phyloP scores from a whole-genome alignment of 306 rosid genomes.

The Acacia melanoxylon region DNA sequence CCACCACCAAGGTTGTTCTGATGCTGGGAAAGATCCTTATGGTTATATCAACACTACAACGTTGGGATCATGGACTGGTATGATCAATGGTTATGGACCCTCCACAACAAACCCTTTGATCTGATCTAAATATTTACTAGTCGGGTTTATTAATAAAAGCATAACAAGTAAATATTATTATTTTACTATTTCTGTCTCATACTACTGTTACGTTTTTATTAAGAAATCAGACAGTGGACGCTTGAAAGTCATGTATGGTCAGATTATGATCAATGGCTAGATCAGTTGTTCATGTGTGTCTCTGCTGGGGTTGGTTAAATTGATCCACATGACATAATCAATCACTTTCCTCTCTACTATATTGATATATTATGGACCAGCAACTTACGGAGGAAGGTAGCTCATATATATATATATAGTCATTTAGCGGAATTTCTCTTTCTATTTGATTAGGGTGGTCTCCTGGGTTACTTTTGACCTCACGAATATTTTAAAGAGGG shows the following conservation, averaged over 20 bases:
- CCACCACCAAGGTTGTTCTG: constrained; percentile 54
- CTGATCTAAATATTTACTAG: constrained; percentile 1
- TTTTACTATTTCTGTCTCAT: not conserved
- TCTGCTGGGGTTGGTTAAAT: constrained; percentile 18
- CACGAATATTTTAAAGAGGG: constrained; percentile 20
- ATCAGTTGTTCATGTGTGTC: constrained; percentile 2
- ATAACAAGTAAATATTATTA: not conserved
- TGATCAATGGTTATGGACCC: constrained; percentile 77
- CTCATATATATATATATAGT: not conserved
- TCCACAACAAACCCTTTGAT: constrained; percentile 71
- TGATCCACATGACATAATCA: constrained; percentile 39
- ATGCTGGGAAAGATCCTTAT: constrained; percentile 54
- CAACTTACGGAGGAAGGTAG: not conserved
- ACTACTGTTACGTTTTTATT: not conserved
- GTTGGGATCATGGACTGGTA: constrained; percentile 60
- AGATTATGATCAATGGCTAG: constrained; percentile 10
- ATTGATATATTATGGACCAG: not conserved
- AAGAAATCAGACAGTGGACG: not conserved
- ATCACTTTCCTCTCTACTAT: constrained; percentile 9
- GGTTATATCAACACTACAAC: constrained; percentile 48
- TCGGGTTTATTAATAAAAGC: not conserved
- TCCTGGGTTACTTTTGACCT: constrained; percentile 34
- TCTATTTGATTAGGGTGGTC: constrained; percentile 23
- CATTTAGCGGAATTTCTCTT: constrained; percentile 10
- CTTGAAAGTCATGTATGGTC: not conserved